phyloP scores from a whole-genome alignment of 2,329 filamentous ascomycete species.

The Epichloe sylvatica region DNA sequence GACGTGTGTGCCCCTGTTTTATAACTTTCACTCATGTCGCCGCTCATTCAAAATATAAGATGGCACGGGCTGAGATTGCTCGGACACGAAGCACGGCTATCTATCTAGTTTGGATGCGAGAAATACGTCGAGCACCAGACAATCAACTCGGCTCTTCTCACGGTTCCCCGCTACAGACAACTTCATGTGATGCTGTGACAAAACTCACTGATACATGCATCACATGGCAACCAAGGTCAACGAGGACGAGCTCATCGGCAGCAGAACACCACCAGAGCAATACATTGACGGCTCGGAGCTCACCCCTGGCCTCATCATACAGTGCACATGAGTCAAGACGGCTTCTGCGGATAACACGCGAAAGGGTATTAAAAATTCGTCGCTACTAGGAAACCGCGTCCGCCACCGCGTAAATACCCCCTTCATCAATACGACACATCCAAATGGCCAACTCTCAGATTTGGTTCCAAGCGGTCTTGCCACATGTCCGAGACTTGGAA shows the following conservation, averaged over 20 bases:
- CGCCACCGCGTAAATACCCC: conserved; percentile 1
- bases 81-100: too few relatives aligned
- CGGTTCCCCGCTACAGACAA: too few relatives aligned
- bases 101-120: too few relatives aligned
- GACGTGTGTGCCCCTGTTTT: too few relatives aligned
- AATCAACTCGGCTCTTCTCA: too few relatives aligned
- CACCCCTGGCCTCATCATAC: conserved; percentile 14
- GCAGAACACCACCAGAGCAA: conserved; percentile 22
- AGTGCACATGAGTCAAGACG: conserved; percentile 11
- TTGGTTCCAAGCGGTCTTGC: neutral
- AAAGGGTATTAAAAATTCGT: conserved; percentile 1
- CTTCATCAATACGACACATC: conserved; percentile 3
- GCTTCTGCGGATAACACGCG: neutral
- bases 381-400: neutral
- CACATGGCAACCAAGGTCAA: neutral
- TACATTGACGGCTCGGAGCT: conserved; percentile 5
- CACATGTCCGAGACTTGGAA: neutral
- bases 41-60: too few relatives aligned
- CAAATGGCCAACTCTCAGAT: conserved; percentile 3
- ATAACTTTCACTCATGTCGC: too few relatives aligned
- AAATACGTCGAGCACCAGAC: too few relatives aligned
- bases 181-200: too few relatives aligned
- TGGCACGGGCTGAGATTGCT: too few relatives aligned
- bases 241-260: conserved; percentile 21
- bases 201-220: too few relatives aligned